Percentiles rank a stretch among this genome's conserved stretches.
phyloP scores from a whole-genome alignment of 805 yeast species.

The Saccharomycopsis selenospora region DNA sequence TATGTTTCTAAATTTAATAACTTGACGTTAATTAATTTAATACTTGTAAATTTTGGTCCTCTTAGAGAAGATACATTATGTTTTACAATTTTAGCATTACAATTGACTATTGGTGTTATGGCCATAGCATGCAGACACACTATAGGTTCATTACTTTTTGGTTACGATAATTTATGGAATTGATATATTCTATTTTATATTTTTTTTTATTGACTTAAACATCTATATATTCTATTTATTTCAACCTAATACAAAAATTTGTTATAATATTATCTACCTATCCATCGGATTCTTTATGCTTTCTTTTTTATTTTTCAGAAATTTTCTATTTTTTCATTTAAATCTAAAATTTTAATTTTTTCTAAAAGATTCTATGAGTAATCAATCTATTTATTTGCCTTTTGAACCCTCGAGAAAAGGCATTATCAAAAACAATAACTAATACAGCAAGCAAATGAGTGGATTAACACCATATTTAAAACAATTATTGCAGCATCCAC shows the following conservation, averaged over 20 bases:
- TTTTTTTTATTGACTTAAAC: too few relatives aligned
- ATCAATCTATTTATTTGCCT: too few relatives aligned
- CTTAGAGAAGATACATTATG: conserved; percentile 77
- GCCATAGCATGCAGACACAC: conserved; percentile 75
- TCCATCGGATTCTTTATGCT: too few relatives aligned
- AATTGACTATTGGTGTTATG: conserved; percentile 55
- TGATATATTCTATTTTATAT: too few relatives aligned
- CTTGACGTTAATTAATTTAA: conserved; percentile 79
- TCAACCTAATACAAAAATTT: too few relatives aligned
- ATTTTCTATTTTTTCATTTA: too few relatives aligned
- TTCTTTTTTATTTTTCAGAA: too few relatives aligned
- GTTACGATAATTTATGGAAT: conserved; percentile 68
- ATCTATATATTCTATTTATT: too few relatives aligned
- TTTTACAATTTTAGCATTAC: conserved; percentile 47
- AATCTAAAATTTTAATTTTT: too few relatives aligned
- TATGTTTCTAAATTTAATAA: conserved; percentile 51
- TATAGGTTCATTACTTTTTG: conserved; percentile 79
- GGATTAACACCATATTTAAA: conserved; percentile 17
- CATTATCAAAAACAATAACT: neutral
- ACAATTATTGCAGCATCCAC: conserved; percentile 10
- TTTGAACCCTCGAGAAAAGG: too few relatives aligned
- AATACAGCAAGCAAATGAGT: neutral
- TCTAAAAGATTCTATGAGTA: too few relatives aligned
- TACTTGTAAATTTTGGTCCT: conserved; percentile 85
- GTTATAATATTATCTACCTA: too few relatives aligned